Evolutionary conservation across 768 basidiomycete genomes (phyloP).

Genomic region (Termitomyces sp.): DNA sequence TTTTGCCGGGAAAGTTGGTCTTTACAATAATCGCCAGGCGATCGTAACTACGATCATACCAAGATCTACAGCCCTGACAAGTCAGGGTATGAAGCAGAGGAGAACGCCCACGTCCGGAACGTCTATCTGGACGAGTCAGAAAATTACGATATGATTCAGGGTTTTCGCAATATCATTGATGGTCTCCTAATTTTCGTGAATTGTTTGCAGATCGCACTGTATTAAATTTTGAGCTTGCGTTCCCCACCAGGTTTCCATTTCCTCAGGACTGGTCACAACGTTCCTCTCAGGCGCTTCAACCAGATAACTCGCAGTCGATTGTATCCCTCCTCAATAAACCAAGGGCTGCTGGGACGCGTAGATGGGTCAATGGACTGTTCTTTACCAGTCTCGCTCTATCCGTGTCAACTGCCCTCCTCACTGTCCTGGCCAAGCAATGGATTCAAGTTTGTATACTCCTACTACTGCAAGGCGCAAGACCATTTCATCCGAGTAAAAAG

Average conservation of each 20-base stretch:
- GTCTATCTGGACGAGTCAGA: slow-evolving; percentile 12
- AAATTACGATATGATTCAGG: slow-evolving; percentile 10
- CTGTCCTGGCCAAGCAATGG: slow-evolving; percentile 4
- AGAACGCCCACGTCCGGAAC: slow-evolving; percentile 14
- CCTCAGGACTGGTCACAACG: slow-evolving; percentile 15
- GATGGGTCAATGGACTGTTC: slow-evolving; percentile 1
- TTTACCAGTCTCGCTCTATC: neutral
- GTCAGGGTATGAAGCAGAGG: slow-evolving; percentile 5
- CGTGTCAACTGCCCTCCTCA: neutral
- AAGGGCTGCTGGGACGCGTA: no score
- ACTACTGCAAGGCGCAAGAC: neutral
- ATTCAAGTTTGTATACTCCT: neutral
- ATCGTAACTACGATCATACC: slow-evolving; percentile 8
- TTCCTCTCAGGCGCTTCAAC: slow-evolving; percentile 15
- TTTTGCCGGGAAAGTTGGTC: no score
- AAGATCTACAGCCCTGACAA: slow-evolving; percentile 9
- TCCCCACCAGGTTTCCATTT: slow-evolving; percentile 15
- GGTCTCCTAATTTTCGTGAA: slow-evolving; percentile 3
- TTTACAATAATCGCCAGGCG: neutral
- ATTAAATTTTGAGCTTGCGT: neutral
- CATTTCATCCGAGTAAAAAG: neutral
- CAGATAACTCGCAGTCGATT: slow-evolving; percentile 6
- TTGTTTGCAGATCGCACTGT: neutral
- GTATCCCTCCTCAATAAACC: neutral
- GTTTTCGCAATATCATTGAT: slow-evolving; percentile 11